phyloP scores from a whole-genome alignment of 495 filamentous ascomycete species.

The Cetradonia linearis region DNA sequence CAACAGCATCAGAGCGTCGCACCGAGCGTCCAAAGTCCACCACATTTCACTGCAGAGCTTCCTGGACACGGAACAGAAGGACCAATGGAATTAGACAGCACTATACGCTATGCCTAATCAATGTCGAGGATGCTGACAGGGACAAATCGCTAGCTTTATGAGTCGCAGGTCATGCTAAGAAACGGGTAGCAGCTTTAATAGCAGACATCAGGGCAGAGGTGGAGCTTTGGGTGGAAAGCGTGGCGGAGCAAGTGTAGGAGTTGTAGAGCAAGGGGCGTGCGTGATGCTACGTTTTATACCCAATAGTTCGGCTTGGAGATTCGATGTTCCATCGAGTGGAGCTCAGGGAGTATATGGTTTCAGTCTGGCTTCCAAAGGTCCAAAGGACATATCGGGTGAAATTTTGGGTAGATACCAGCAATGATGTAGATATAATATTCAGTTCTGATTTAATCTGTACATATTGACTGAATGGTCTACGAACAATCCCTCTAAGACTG shows the following conservation, averaged over 20 bases:
- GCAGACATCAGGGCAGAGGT: neutral
- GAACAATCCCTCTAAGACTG: neutral
- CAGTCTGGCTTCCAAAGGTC: neutral
- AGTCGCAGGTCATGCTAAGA: neutral
- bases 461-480: neutral
- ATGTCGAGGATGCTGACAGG: neutral
- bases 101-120: neutral
- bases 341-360: neutral
- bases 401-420: neutral
- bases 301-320: too few relatives aligned
- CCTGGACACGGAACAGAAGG: neutral
- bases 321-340: too few relatives aligned
- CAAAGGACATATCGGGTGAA: neutral
- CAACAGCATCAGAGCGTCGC: neutral
- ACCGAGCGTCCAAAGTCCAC: neutral
- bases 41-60: conserved; percentile 10
- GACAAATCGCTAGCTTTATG: too few relatives aligned
- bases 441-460: neutral
- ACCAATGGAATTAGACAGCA: conserved; percentile 10
- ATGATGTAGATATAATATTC: neutral
- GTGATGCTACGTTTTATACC: neutral
- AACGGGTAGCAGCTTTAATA: neutral
- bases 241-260: neutral
- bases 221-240: neutral
- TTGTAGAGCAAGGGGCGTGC: too few relatives aligned